phyloP scores from a whole-genome alignment of 306 rosid genomes.

The Prunus kanzakura region DNA sequence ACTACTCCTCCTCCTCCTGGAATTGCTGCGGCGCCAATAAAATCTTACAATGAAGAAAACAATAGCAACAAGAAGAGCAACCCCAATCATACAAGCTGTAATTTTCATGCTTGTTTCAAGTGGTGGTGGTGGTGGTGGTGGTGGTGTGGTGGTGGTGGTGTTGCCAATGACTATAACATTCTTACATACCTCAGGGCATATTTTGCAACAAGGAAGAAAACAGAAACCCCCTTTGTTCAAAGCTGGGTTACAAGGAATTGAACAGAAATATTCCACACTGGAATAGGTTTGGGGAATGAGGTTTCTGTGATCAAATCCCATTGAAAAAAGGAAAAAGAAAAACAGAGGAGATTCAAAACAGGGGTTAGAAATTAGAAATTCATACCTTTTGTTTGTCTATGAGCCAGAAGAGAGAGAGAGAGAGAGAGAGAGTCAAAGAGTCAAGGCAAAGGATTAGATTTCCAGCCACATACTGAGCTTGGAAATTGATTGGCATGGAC shows the following conservation, averaged over 20 bases:
- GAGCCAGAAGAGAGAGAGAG: not conserved
- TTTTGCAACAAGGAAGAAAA: not conserved
- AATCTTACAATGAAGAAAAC: constrained; percentile 5
- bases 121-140: too few relatives aligned
- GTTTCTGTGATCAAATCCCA: constrained; percentile 20
- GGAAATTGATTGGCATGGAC: not conserved
- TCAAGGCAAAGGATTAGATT: not conserved
- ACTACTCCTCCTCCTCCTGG: constrained; percentile 1
- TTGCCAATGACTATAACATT: not conserved
- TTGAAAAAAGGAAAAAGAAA: constrained; percentile 7
- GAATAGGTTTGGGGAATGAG: not conserved
- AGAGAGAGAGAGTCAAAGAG: not conserved
- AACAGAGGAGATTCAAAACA: constrained; percentile 3
- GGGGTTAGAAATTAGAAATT: not conserved
- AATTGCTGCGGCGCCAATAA: constrained; percentile 27
- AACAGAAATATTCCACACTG: not conserved
- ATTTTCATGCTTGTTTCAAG: not conserved
- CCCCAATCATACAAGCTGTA: constrained; percentile 21
- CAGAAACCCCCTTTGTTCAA: not conserved
- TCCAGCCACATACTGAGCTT: not conserved
- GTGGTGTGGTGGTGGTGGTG: too few relatives aligned
- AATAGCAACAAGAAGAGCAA: constrained; percentile 14
- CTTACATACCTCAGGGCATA: constrained; percentile 1
- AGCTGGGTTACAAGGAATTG: not conserved
- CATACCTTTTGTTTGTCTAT: not conserved